Base-by-base conservation (phyloP, 2,329 filamentous ascomycete species). In the Pseudogymnoascus sp. region DNA sequence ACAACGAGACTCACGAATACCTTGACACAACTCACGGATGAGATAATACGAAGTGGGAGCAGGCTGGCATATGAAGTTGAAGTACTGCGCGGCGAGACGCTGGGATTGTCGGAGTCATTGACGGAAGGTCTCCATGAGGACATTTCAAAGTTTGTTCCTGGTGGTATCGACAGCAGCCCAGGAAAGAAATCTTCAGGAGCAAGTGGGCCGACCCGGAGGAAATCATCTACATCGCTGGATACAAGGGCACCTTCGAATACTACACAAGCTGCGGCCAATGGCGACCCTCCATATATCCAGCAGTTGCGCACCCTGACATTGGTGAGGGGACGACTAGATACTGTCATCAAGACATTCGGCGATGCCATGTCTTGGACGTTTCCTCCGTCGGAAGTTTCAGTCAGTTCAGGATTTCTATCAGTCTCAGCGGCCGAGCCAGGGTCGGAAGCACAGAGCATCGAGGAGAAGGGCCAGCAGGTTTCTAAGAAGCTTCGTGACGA, bases 341-440 rank as follows among this genome's bases (percentile, higher is more conserved):
- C 86, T 1, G 93, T 97, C 23, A 92, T 97, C 71, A 89, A 90
- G 74, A 89, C 88, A 0, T 99, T 99, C 74, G 93, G 93, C 42
- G 89, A 96, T 70, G 93, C 95, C 34, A 96, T 97, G 90, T 89
- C 96, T 69, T 97, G 96, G 82, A 89, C 91, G 0, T 86, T 97
- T 60, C 91, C 93, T 0, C 93, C 93, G 0, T 96, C 90, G 0
- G 92, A 96, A 72, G 77, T 93, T 11, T 93, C 90, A 0, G 84
- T 96, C 64, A 85, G 88, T 54, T 93, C 91, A 0, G 92, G 90
- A 0, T 92, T 97, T 71, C 86, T 97, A 57, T 96, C 91, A 5
- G 91, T 97, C 11, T 96, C 93, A 0, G 91, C 89, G 0, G 93
- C 93, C 0, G 90, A 93, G 63, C 83, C 86, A 0, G 87, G 86